These are phyloP conservation scores for Sungouiella blattae DNA, from an alignment of 805 yeast species.

Conservation along the genomic window DNA sequence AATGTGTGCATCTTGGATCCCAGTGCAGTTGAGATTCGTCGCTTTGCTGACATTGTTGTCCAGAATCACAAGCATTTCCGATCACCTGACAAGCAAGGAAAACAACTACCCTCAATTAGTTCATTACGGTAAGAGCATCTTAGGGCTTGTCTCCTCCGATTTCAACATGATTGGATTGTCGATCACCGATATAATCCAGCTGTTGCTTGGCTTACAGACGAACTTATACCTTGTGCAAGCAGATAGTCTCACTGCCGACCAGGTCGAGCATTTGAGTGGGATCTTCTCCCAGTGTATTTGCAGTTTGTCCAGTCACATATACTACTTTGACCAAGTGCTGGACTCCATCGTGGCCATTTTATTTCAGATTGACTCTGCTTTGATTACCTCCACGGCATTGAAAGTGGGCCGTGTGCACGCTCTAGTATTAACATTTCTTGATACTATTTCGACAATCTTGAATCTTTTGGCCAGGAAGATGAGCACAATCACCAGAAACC, in stretches of 20 bases:
- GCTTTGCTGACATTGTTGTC: slow-evolving; percentile 46
- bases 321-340: slow-evolving; percentile 80
- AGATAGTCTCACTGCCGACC: slow-evolving; percentile 14
- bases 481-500: slow-evolving; percentile 38
- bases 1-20: slow-evolving; percentile 71
- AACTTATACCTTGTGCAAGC: slow-evolving; percentile 25
- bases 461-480: slow-evolving; percentile 27
- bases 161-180: slow-evolving; percentile 87
- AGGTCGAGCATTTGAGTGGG: slow-evolving; percentile 30
- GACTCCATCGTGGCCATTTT: slow-evolving; percentile 76
- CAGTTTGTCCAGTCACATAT: slow-evolving; percentile 70
- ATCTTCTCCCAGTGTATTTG: slow-evolving; percentile 58
- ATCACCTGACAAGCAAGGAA: slow-evolving; percentile 12
- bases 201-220: slow-evolving; percentile 50
- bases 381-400: slow-evolving; percentile 11
- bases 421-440: slow-evolving; percentile 28
- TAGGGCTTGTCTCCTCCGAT: slow-evolving; percentile 66
- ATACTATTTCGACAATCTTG: slow-evolving; percentile 30
- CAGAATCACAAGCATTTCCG: slow-evolving; percentile 22
- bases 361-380: slow-evolving; percentile 35
- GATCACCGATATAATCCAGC: slow-evolving; percentile 71
- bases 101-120: slow-evolving; percentile 24
- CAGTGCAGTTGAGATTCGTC: slow-evolving; percentile 71
- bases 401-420: slow-evolving; percentile 9
- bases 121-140: slow-evolving; percentile 43